A percentile compares a stretch with the other conserved stretches of the same genome.
Evolutionary conservation across 805 yeast genomes (phyloP).

Genomic region (Hanseniaspora thailandica): DNA sequence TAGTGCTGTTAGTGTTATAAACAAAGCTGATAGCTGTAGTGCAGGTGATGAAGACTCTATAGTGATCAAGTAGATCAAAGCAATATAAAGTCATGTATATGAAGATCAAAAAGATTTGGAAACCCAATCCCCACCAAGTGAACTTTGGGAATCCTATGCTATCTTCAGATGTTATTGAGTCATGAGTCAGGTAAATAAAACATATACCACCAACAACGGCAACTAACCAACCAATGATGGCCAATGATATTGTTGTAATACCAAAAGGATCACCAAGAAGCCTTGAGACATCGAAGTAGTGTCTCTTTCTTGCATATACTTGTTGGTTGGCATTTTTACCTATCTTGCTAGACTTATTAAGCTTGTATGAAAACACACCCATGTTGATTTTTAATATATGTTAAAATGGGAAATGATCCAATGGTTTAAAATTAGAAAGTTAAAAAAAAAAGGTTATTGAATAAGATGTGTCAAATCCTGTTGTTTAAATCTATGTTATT

Average conservation of each 20-base stretch:
- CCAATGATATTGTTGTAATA: slow-evolving; percentile 63
- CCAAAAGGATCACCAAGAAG: slow-evolving; percentile 80
- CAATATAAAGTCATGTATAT: slow-evolving; percentile 41
- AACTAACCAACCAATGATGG: slow-evolving; percentile 71
- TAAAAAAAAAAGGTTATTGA: too few species aligned
- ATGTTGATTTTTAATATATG: not conserved
- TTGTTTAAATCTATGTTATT: too few species aligned
- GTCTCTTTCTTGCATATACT: slow-evolving; percentile 17
- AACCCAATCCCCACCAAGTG: slow-evolving; percentile 95
- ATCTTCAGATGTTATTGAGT: not conserved
- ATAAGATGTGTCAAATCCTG: too few species aligned
- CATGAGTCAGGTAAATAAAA: not conserved
- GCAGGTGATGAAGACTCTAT: slow-evolving; percentile 39
- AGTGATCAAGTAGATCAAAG: slow-evolving; percentile 53
- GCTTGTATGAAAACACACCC: slow-evolving; percentile 9
- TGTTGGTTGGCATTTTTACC: not conserved
- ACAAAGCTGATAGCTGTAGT: slow-evolving; percentile 56
- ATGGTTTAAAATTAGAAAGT: not conserved
- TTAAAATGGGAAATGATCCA: not conserved
- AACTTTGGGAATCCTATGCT: slow-evolving; percentile 59
- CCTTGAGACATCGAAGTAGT: slow-evolving; percentile 34
- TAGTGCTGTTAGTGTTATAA: slow-evolving; percentile 75
- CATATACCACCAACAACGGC: slow-evolving; percentile 80
- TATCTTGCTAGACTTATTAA: not conserved
- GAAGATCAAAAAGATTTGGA: slow-evolving; percentile 48